Evolutionary conservation across 1,284 basidiomycete genomes (phyloP), one percentile per base, ranked within the genome.

Genomic region (Cerioporus squamosus): DNA sequence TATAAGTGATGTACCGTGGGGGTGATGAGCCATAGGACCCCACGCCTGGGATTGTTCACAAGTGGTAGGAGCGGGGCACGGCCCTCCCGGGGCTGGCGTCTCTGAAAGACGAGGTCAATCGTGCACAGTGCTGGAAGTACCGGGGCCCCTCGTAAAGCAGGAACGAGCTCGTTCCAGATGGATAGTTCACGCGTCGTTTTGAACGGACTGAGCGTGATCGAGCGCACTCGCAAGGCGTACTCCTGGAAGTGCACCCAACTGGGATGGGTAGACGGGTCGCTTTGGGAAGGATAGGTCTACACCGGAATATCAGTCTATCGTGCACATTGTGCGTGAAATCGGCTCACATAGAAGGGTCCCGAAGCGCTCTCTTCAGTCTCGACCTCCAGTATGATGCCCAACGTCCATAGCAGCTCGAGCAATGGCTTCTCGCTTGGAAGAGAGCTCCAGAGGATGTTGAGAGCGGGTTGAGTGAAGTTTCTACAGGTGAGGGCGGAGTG

Each of bases 351-450:
- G 14, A 10, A 5, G 31, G 15, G 20, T 7, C 33, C 7, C 7
- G 45, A 20, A 18, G 29, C 10, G 5, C 9, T 33, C 5, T 20
- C 20, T 8, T 22, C 14, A 22, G 24, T 23, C 18, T 14, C 5
- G 14, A 36, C 14, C 7, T n/a, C 6, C 23, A 33, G 22, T 3
- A 23, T 17, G 10, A 53, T 53, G 2, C 44, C 44, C 18, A 45
- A 40, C 1, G 42, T 15, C 20, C 12, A 26, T n/a, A 53, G n/a
- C 15, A 53, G 44, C 17, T 20, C 6, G 10, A 39, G 22, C 44
- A 53, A 53, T 4, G 51, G 51, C n/a, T 24, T 8, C 2, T 53
- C 51, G 33, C 51, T 46, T 2, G 44, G 51, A 5, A 53, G 24
- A 26, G 14, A 46, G 24, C 23, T 31, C 51, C 51, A 53, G 2